phyloP scores from a whole-genome alignment of 352 stramenopile genomes.

The Globisporangium megalacanthum region DNA sequence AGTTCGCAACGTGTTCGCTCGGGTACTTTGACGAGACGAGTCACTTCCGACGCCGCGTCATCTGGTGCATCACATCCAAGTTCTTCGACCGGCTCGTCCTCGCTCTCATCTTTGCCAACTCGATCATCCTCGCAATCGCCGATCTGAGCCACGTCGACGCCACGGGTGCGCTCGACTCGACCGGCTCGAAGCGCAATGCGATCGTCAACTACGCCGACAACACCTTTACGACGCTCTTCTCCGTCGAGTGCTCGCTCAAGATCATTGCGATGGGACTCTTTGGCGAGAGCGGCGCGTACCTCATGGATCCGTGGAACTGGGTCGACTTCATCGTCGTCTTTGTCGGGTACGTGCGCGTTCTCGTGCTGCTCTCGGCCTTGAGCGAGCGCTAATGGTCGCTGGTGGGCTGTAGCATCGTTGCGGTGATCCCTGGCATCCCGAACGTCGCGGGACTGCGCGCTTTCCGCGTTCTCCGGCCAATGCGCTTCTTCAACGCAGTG shows the following conservation, averaged over 20 bases:
- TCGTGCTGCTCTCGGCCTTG: neutral
- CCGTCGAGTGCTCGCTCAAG: conserved; percentile 83
- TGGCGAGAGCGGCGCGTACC: conserved; percentile 52
- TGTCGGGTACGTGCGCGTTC: conserved; percentile 28
- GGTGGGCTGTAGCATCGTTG: conserved; percentile 20
- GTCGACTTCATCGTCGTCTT: conserved; percentile 88
- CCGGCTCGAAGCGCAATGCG: conserved; percentile 36
- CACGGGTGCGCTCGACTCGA: conserved; percentile 25
- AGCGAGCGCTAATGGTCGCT: no score
- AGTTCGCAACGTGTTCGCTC: conserved; percentile 49
- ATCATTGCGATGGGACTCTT: conserved; percentile 82
- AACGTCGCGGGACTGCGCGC: conserved; percentile 36
- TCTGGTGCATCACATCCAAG: conserved; percentile 47
- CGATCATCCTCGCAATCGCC: conserved; percentile 65
- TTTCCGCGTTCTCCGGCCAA: conserved; percentile 48
- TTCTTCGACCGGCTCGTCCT: conserved; percentile 74
- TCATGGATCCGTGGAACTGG: conserved; percentile 86
- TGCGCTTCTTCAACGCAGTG: conserved; percentile 56
- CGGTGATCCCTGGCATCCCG: conserved; percentile 34
- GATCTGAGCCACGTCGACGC: conserved; percentile 45
- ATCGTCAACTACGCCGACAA: conserved; percentile 40
- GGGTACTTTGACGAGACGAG: conserved; percentile 45
- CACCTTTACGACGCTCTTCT: conserved; percentile 78
- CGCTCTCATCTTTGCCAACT: conserved; percentile 73
- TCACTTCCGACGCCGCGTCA: conserved; percentile 28